Evolutionary conservation across 2,329 filamentous ascomycete species (phyloP), one percentile per base, ranked within the genome.

Genomic region (Simplicillium aogashimaense): DNA sequence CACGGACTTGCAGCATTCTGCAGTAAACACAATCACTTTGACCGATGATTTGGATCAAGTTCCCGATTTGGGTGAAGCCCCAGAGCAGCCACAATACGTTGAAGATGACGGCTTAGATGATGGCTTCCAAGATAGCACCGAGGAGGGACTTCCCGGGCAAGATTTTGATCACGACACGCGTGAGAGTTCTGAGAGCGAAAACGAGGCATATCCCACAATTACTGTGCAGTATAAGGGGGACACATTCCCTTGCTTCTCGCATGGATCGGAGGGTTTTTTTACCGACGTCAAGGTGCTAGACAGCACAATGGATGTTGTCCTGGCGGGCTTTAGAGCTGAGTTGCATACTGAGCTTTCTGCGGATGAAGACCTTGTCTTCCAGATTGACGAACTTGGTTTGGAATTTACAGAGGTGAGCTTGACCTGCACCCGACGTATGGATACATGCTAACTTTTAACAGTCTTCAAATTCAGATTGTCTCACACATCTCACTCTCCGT

Each of bases 331-430:
- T 25, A 67, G 70, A 25, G 52, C 55, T 7, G 67, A 72, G 45
- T 58, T 75, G 12, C 52, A 56, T 14, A 59, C 64, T 31, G 72
- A 74, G 39, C 52, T 74, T 3, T 53, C 56, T 5, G 42, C 55
- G 3, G 59, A 64, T 14, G 70, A 75, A 39, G 70, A 74, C 41
- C 53, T 75, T 33, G 59, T 67, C n/a, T 61, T 74, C 32, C 67
- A 70, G 43, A 56, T 74, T 36, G 68, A 74, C 20, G 66, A 72
- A 43, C 61, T 75, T 32, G 69, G 67, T 8, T 57, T 75, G 28
- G 70, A 74, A 51, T 72, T 74, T 52, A 58, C 67, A 15, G 70
- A 74, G 58, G 68, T 70, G 56, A 46, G 65, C 45, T 13, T 36
- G 11, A 7, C 14, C 4, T 9, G 20, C 15, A 15, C 34, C 18